Percentiles rank a stretch among this genome's conserved stretches.
Evolutionary conservation across 129 eudicot genomes (phyloP).

Genomic region (Helichrysum umbraculigerum): DNA sequence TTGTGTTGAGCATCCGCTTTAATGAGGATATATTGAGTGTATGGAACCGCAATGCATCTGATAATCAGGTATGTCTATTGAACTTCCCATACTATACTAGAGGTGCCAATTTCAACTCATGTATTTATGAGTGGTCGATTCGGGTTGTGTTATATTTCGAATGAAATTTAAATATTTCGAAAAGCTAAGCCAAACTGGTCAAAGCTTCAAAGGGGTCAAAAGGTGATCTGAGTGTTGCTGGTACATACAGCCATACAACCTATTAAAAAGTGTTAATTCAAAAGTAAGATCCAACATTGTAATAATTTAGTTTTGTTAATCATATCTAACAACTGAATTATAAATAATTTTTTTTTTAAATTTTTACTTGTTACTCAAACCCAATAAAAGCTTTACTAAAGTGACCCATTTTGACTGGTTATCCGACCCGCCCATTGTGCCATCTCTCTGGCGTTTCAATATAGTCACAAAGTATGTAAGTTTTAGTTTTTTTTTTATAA

Average conservation of each 20-base stretch:
- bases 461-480: not conserved
- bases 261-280: not conserved
- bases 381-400: not conserved
- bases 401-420: not conserved
- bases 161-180: not conserved
- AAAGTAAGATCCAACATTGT: not conserved
- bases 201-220: not conserved
- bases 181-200: not conserved
- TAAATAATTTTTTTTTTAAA: not conserved
- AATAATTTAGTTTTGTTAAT: not conserved
- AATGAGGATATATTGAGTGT: constrained; percentile 93
- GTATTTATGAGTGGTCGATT: not conserved
- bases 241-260: not conserved
- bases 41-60: constrained; percentile 98
- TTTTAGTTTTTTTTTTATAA: no score
- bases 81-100: not conserved
- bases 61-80: constrained; percentile 55
- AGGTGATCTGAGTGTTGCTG: not conserved
- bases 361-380: not conserved
- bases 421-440: not conserved
- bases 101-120: not conserved
- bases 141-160: not conserved
- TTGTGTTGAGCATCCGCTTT: constrained; percentile 81
- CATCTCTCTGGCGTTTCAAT: not conserved
- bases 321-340: not conserved